Percentiles rank a stretch among this genome's conserved stretches.
These are phyloP conservation scores for Knoxia roxburghii DNA, from an alignment of 257 asterid species.

Conservation along the genomic window DNA sequence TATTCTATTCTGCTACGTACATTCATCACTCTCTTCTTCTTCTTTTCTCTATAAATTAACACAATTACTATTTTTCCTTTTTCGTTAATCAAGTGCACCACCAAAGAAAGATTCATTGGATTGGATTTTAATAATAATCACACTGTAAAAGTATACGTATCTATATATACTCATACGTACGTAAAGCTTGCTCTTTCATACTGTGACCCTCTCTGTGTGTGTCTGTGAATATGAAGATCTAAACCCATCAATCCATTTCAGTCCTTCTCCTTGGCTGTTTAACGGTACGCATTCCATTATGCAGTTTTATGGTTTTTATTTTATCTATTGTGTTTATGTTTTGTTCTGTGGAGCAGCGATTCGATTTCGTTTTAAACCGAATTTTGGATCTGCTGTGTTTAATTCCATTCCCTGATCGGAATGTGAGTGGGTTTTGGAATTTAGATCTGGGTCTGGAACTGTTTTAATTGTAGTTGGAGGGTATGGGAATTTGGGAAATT, in stretches of 20 bases:
- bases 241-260: not conserved
- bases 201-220: not conserved
- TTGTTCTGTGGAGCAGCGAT: not conserved
- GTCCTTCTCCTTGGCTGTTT: not conserved
- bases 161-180: not conserved
- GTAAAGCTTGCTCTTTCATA: not conserved
- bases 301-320: too few species aligned
- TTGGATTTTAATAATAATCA: not conserved
- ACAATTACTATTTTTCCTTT: not conserved
- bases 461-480: slow-evolving; percentile 6
- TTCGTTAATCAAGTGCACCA: not conserved
- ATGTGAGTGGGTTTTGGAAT: slow-evolving; percentile 8
- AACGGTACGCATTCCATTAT: not conserved
- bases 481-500: not conserved
- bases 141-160: not conserved
- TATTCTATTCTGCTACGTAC: not conserved
- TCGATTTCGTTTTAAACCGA: not conserved
- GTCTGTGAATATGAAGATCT: not conserved
- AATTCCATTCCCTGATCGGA: not conserved
- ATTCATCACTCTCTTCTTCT: not conserved
- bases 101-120: not conserved
- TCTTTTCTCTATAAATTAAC: slow-evolving; percentile 1
- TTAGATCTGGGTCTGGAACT: not conserved
- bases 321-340: not conserved
- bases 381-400: slow-evolving; percentile 22